Conservation (phyloP, 352 stramenopile species). For the Thraustotheca clavata region DNA sequence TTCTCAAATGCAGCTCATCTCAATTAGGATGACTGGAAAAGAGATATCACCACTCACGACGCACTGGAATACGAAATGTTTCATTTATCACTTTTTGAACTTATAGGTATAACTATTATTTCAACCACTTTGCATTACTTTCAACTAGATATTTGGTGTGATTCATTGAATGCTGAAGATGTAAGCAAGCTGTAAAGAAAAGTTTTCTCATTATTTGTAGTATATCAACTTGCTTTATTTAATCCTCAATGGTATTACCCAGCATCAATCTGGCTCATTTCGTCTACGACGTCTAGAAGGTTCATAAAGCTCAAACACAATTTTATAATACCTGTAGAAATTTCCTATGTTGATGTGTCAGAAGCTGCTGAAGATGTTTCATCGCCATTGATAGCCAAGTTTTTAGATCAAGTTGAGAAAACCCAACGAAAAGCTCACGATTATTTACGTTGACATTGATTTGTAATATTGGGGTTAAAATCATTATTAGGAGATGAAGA, state of each 20-base stretch:
- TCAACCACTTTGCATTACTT: neutral
- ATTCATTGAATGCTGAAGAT: conserved; percentile 11
- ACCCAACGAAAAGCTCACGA: neutral
- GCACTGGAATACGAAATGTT: conserved; percentile 61
- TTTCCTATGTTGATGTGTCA: conserved; percentile 11
- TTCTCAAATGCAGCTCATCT: neutral
- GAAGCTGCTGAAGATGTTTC: neutral
- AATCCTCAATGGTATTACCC: conserved; percentile 12
- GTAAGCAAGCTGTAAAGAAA: neutral
- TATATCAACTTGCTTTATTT: conserved; percentile 21
- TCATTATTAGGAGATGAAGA: too few species aligned
- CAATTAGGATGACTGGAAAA: conserved; percentile 45
- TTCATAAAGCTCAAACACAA: neutral
- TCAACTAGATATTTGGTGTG: conserved; percentile 20
- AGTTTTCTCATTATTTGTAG: conserved; percentile 4
- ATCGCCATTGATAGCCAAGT: neutral
- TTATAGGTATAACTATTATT: conserved; percentile 39
- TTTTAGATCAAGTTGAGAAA: neutral
- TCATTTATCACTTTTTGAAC: conserved; percentile 76
- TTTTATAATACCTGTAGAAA: neutral
- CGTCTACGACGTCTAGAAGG: conserved; percentile 10
- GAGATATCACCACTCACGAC: conserved; percentile 41
- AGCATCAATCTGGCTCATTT: conserved; percentile 1
- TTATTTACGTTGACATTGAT: too few species aligned
- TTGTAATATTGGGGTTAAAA: too few species aligned